These are phyloP conservation scores for Hysterium pulicare DNA, from an alignment of 2,329 filamentous ascomycete genomes.

Conservation along the genomic window DNA sequence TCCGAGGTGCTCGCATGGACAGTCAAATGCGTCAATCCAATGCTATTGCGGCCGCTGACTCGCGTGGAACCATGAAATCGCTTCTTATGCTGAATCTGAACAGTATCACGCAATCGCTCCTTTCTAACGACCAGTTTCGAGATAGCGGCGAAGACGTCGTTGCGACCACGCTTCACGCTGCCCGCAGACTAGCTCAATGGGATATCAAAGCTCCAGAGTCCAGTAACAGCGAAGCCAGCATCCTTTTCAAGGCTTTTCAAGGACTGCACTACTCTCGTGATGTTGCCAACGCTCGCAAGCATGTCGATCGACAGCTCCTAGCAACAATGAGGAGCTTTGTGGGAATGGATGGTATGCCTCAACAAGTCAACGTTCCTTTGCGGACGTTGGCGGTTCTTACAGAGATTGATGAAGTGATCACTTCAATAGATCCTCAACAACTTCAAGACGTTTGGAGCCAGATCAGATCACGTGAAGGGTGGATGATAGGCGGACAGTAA, in stretches of 20 bases:
- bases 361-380: slow-evolving; percentile 22
- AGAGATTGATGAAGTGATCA: slow-evolving; percentile 76
- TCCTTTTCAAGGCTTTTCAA: slow-evolving; percentile 78
- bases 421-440: slow-evolving; percentile 57
- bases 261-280: slow-evolving; percentile 67
- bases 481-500: slow-evolving; percentile 81
- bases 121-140: slow-evolving; percentile 63
- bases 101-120: slow-evolving; percentile 77
- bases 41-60: slow-evolving; percentile 56
- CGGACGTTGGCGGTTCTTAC: slow-evolving; percentile 64
- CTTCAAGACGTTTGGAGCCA: slow-evolving; percentile 59
- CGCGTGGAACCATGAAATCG: slow-evolving; percentile 69
- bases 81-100: slow-evolving; percentile 79
- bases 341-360: slow-evolving; percentile 21
- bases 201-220: slow-evolving; percentile 72
- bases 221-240: slow-evolving; percentile 62
- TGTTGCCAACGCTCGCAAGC: slow-evolving; percentile 50
- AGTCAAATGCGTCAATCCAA: slow-evolving; percentile 68
- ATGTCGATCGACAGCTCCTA: slow-evolving; percentile 61
- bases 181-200: slow-evolving; percentile 84
- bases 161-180: slow-evolving; percentile 73
- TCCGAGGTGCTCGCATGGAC: slow-evolving; percentile 87
- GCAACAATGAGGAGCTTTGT: slow-evolving; percentile 41
- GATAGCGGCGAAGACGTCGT: slow-evolving; percentile 58
- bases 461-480: slow-evolving; percentile 65